Percentiles rank a stretch among this genome's conserved stretches.
These are phyloP conservation scores for Candida anglica DNA, from an alignment of 805 yeast genomes.

Conservation along the genomic window DNA sequence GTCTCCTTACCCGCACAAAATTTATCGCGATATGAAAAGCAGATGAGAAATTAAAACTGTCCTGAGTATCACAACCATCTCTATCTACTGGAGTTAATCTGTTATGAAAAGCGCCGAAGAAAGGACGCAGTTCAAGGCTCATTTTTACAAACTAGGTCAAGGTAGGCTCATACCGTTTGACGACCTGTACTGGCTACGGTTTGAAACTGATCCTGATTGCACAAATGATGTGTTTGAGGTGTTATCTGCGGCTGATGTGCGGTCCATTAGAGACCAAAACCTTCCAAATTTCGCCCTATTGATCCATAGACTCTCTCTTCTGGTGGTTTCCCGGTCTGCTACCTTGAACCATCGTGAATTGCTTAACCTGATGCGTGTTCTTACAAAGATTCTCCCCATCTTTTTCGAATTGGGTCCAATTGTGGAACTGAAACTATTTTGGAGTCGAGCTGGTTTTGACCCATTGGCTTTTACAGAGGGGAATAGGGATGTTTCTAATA, in stretches of 20 bases:
- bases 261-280: constrained; percentile 56
- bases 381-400: constrained; percentile 65
- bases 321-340: constrained; percentile 9
- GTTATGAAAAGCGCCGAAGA: constrained; percentile 85
- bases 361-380: constrained; percentile 58
- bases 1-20: too few relatives aligned
- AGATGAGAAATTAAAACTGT: too few relatives aligned
- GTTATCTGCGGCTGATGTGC: constrained; percentile 54
- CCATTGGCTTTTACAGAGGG: constrained; percentile 13
- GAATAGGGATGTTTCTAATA: constrained; percentile 7
- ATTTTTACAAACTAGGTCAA: constrained; percentile 55
- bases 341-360: too few relatives aligned
- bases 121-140: constrained; percentile 54
- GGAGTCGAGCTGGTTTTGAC: constrained; percentile 46
- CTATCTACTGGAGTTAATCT: too few relatives aligned
- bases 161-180: constrained; percentile 27
- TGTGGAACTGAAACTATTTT: constrained; percentile 25
- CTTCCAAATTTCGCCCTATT: constrained; percentile 53
- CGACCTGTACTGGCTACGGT: constrained; percentile 27
- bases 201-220: constrained; percentile 38
- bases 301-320: constrained; percentile 16
- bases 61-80: too few relatives aligned
- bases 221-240: constrained; percentile 57
- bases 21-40: too few relatives aligned
- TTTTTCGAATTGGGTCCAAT: constrained; percentile 48